Evolutionary conservation across 2,329 filamentous ascomycete genomes (phyloP), one percentile per base, ranked within the genome.

Genomic region (Fusarium ambrosium): DNA sequence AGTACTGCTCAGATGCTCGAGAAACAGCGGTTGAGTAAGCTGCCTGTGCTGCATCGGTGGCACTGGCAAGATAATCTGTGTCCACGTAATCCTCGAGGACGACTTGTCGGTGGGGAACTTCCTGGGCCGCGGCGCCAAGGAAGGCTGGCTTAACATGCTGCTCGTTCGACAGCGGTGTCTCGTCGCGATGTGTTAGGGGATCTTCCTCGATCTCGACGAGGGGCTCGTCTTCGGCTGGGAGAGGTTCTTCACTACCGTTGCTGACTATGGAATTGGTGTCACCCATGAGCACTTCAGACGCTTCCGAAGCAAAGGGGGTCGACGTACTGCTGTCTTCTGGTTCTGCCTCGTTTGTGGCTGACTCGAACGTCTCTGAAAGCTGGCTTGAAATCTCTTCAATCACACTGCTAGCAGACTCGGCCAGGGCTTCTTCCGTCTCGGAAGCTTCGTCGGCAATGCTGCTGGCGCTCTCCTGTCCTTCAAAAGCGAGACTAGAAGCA

Each of bases 1-100:
- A 88, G 76, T 94, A 94, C 64, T 92, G 91, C 45, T 90, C 87
- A n/a, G 90, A 90, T 5, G 93, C 94, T 45, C 88, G 85, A 51
- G 89, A 89, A 11, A 93, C 82, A 22, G 93, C 93, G 27, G 88
- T 88, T 10, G 88, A 89, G 81, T 94, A 95, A 9, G 88, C 89
- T 8, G 87, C 87, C 69, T 87, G 85, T 6, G 88, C 87, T 18
- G 87, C 85, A 27, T 83, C 81, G 4, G 84, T 84, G 62, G 85
- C 83, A 67, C 80, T 84, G 2, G 82, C 81, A 20, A 81, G 66
- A 4, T 71, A 55, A 39, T 86, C 82, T 1, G 82, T 78, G 53
- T 83, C 81, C 4, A 82, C 79, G 48, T 88, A 85, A 10, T 88
- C 86, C 13, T 89, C 88, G 22, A 90, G 74, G n/a, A 90, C 84